Base-by-base conservation (phyloP, 2,329 filamentous ascomycete genomes). In the Xylaria polymorpha region DNA sequence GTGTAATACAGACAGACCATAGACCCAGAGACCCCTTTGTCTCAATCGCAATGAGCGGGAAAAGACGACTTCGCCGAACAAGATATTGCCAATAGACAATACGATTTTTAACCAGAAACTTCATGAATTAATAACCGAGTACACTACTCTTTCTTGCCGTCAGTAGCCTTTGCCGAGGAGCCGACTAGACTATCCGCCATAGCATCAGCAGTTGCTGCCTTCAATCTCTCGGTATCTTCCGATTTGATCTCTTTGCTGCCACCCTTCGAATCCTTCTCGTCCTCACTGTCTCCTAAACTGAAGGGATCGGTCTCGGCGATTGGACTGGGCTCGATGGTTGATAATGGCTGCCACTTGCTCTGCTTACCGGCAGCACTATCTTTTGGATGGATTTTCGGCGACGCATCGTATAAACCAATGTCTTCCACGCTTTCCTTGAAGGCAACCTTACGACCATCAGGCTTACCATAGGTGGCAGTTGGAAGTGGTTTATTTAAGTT, bases 321-420 rank as follows among this genome's bases (percentile, higher is more conserved):
- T 15, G 95, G 94, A 71, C 88, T 91, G 0, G 94, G 94, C 72
- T 97, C 93, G 15, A 98, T 90, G 0, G 91, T 87, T 14, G 94
- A 94, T 74, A 99, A 84, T 10, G 96, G 95, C 81, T 99, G 95
- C 96, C 96, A 99, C 83, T 99, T 99, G 87, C 94, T 98, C 55
- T 88, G 82, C 83, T 94, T 96, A 73, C 85, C 84, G 41, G 81
- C 77, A 37, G 79, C 76, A 69, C 74, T 81, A 77, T 85, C 88
- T 80, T 85, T 89, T 73, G 83, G 84, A 35, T 81, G 85, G 61
- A 83, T 82, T 79, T 79, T 85, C 39, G 90, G 87, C 59, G 89
- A 90, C 12, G 87, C 84, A 66, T 90, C 88, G 78, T 97, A 96
- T 67, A 92, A 90, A 74, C 91, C 85, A 62, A 97, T 94, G 77